Conservation (phyloP, 495 filamentous ascomycete genomes). For the Podospora conica region DNA sequence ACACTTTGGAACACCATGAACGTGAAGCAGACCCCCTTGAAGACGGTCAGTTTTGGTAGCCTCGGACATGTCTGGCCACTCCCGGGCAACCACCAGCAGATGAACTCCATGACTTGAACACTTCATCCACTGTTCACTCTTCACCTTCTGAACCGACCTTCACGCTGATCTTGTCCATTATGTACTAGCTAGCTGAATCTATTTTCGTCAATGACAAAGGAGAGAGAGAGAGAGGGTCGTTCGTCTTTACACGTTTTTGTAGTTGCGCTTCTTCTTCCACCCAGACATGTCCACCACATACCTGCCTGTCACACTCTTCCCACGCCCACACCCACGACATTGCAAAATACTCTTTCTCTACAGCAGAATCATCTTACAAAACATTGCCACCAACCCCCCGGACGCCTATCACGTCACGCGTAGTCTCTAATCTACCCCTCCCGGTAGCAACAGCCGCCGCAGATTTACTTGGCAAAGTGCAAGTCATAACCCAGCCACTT, state of each 20-base stretch:
- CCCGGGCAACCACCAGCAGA: no score
- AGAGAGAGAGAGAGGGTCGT: background rate
- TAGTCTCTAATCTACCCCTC: background rate
- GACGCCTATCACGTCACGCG: no score
- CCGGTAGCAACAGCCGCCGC: background rate
- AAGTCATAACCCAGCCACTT: conserved; percentile 97
- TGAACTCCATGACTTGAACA: background rate
- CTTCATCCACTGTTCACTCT: background rate
- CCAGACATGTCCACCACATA: background rate
- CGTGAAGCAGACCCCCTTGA: background rate
- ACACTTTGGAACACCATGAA: background rate
- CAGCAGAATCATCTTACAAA: background rate
- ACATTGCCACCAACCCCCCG: no score
- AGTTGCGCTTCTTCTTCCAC: background rate
- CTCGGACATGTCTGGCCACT: background rate
- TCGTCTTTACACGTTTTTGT: background rate
- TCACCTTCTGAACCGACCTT: background rate
- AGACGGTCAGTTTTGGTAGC: background rate
- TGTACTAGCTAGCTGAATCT: background rate
- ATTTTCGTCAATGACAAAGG: background rate
- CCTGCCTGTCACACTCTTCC: background rate
- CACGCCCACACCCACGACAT: background rate
- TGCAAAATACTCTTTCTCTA: background rate
- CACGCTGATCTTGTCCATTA: background rate
- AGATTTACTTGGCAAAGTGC: conserved; percentile 88